Base-by-base conservation (phyloP, 371 early-diverging fungal species). In the Saksenaea vasiformis region DNA sequence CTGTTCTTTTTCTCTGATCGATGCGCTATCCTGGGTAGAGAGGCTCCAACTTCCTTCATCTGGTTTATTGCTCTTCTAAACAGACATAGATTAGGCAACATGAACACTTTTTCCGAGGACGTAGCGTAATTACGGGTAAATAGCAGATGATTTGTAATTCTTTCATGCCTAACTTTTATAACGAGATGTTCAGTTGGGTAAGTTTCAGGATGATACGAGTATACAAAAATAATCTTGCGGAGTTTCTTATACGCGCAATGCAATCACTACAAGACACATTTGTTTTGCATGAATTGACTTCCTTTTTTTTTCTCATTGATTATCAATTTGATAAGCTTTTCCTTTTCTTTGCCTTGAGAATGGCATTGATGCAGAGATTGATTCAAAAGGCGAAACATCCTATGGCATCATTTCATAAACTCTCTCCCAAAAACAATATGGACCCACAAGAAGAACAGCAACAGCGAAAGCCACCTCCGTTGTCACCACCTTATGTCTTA, bases 211-310 rank as follows among this genome's bases (percentile, higher is more conserved):
- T 31, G 31, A 31, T 31, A 31, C 2, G n/a, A n/a, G n/a, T n/a
- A n/a, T n/a, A n/a, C n/a, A n/a, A n/a, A n/a, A n/a, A n/a, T n/a
- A n/a, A n/a, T n/a, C n/a, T n/a, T 31, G 31, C 31, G 31, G 31
- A 31, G 31, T 31, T 31, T 31, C 31, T 2, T 31, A 31, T 31
- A 31, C 31, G 7, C 31, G 2, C 31, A 41, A 14, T 41, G 43
- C 19, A 22, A 47, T 47, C 51, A 22, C 22, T 47, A 22, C 39
- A 39, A 39, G 39, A 39, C 39, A 39, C 22, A 22, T 47, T 47
- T 47, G 51, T 47, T 22, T 47, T 47, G 51, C 51, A 47, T 47
- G 51, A 47, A 39, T 39, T 39, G 39, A 39, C 39, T 14, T 11
- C 22, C 22, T 19, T 19, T 22, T 5, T 11, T 47, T 44, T n/a